Evolutionary conservation across 1,284 basidiomycete species (phyloP).

Genomic region (Volvariella surrecta): DNA sequence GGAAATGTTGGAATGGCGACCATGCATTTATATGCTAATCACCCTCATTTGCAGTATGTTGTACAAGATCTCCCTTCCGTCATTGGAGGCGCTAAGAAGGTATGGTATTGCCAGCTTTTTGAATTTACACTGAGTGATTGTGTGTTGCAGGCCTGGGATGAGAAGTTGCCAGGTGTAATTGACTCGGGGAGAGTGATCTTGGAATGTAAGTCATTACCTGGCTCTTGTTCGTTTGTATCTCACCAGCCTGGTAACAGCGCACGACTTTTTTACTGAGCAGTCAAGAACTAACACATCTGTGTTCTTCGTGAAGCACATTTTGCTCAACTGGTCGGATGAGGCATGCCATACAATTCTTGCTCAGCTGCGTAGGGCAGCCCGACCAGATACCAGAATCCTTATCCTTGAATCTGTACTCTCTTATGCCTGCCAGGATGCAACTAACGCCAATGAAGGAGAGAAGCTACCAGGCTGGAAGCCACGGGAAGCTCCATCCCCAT

Average conservation of each 20-base stretch:
- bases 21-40: constrained; percentile 17
- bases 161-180: constrained; percentile 18
- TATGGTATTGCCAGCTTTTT: constrained; percentile 8
- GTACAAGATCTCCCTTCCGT: constrained; percentile 23
- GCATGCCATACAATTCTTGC: constrained; percentile 20
- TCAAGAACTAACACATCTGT: constrained; percentile 19
- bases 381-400: constrained; percentile 22
- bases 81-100: constrained; percentile 20
- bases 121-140: background rate
- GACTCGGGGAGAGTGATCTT: constrained; percentile 17
- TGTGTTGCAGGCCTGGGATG: constrained; percentile 19
- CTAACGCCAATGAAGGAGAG: constrained; percentile 6
- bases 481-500: constrained; percentile 17
- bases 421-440: constrained; percentile 19
- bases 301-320: constrained; percentile 23
- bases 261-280: constrained; percentile 26
- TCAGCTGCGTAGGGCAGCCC: constrained; percentile 21
- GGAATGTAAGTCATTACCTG: constrained; percentile 13
- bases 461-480: constrained; percentile 11
- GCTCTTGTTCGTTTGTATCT: too few species aligned
- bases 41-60: constrained; percentile 22
- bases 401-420: constrained; percentile 24
- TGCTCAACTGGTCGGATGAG: constrained; percentile 27
- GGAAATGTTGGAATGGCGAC: constrained; percentile 28
- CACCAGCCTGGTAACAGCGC: constrained; percentile 13